Base-by-base conservation (phyloP, 1,139 yeast species). In the Pichia sp. region DNA sequence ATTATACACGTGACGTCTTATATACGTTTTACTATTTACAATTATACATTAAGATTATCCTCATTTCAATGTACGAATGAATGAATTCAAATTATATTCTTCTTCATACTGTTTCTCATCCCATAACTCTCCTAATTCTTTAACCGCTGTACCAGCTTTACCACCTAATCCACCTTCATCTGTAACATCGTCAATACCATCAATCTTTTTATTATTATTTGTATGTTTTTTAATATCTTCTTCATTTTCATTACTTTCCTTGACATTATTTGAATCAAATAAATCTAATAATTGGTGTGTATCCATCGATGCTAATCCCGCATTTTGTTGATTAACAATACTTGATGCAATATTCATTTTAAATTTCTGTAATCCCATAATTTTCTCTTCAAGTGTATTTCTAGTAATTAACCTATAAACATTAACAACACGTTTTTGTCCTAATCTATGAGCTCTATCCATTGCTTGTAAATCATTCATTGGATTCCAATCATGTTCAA, bases 401-500 rank as follows among this genome's bases (percentile, higher is more conserved):
- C 88, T 81, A 8, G 99, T 93, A 44, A 93, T 83, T 53, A 93
- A 66, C 45, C 95, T 75, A 37, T 78, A 76, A 14, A 93, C 96
- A 35, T 72, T 69, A 18, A 93, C 99, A 38, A 85, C 91, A 46
- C 83, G 78, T 31, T 84, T 82, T 64, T 93, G 98, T 2, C 99
- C 99, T 22, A 93, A 95, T 61, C 99, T 75, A 63, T 93, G 99
- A 0, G 98, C 98, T 57, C 99, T 74, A 61, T 93, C 99, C 99
- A 93, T 93, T 0, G 99, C 99, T 62, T 93, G 99, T 47, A 93
- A 70, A 68, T 93, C 99, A 59, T 88, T 91, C 99, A 93, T 93
- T 20, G 99, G 98, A 60, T 93, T 93, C 99, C 99, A 93, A 63
- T 93, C 99, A 59, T 93, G 99, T 59, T 93, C 99, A 30, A 93